These are phyloP conservation scores for Pichia rugopelliculosa DNA, from an alignment of 805 yeast species.

Conservation along the genomic window DNA sequence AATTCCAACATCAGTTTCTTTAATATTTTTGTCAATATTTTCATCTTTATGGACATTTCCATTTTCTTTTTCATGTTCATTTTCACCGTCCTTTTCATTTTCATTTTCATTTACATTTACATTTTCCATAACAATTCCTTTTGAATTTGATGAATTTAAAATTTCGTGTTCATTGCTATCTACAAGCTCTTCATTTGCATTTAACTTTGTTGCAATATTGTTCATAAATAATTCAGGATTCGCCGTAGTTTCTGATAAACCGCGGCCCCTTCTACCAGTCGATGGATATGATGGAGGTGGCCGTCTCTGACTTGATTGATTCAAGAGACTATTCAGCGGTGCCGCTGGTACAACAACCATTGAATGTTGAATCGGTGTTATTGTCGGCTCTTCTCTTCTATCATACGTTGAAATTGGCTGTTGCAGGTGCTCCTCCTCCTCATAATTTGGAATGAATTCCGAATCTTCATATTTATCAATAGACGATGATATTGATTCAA, in stretches of 20 bases:
- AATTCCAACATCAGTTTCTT: too few species aligned
- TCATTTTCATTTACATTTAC: not conserved
- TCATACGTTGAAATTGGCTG: slow-evolving; percentile 25
- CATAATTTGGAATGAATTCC: not conserved
- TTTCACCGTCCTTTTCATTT: not conserved
- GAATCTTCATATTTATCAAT: not conserved
- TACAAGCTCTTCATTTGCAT: not conserved
- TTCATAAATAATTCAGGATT: slow-evolving; percentile 27
- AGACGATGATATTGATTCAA: not conserved
- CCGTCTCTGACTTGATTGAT: slow-evolving; percentile 18
- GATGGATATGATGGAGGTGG: slow-evolving; percentile 35
- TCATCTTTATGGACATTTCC: not conserved
- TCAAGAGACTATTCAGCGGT: slow-evolving; percentile 7
- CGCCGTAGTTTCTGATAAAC: slow-evolving; percentile 29
- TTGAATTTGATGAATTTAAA: not conserved
- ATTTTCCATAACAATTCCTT: too few species aligned
- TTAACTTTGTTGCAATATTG: not conserved
- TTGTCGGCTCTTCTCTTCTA: slow-evolving; percentile 31
- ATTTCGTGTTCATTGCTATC: not conserved
- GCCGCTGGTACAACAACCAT: slow-evolving; percentile 17
- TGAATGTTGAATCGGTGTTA: slow-evolving; percentile 26
- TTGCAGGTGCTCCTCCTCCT: not conserved
- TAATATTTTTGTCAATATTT: too few species aligned
- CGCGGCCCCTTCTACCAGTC: slow-evolving; percentile 31
- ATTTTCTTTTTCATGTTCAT: not conserved